Percentiles rank a stretch among this genome's conserved stretches.
phyloP scores from a whole-genome alignment of 1,284 basidiomycete species.

The Tilletia caries region DNA sequence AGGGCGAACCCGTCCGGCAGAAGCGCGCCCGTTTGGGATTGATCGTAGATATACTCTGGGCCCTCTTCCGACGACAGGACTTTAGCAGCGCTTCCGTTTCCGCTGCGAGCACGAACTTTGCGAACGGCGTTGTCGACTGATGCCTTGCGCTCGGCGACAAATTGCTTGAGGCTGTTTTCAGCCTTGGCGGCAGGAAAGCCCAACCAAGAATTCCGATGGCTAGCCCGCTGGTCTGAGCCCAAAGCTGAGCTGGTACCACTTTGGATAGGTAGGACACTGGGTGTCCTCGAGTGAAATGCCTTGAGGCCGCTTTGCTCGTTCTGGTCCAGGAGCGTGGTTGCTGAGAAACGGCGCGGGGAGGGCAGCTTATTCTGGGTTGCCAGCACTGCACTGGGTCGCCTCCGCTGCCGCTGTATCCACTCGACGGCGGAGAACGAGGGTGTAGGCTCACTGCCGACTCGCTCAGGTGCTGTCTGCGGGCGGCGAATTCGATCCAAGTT shows the following conservation, averaged over 20 bases:
- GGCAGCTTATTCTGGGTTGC: not conserved
- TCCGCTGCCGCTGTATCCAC: not conserved
- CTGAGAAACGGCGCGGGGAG: not conserved
- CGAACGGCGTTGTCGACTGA: not conserved
- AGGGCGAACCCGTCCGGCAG: too few species aligned
- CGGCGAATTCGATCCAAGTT: not conserved
- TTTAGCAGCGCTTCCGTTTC: not conserved
- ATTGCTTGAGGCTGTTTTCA: not conserved
- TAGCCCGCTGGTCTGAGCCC: not conserved
- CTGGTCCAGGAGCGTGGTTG: not conserved
- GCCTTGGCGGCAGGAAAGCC: not conserved
- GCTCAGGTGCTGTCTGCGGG: not conserved
- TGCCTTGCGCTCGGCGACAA: constrained; percentile 1
- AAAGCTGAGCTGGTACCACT: not conserved
- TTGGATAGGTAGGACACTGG: not conserved
- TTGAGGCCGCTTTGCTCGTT: not conserved
- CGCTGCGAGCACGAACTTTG: not conserved
- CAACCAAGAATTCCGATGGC: not conserved
- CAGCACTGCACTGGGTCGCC: not conserved
- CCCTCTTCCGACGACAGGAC: not conserved
- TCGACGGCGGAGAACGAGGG: not conserved
- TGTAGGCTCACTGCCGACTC: not conserved
- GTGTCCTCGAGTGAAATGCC: not conserved
- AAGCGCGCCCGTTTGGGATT: not conserved
- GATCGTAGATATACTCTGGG: not conserved